Base-by-base conservation (phyloP, 2,329 filamentous ascomycete genomes). In the Alternaria alternata region DNA sequence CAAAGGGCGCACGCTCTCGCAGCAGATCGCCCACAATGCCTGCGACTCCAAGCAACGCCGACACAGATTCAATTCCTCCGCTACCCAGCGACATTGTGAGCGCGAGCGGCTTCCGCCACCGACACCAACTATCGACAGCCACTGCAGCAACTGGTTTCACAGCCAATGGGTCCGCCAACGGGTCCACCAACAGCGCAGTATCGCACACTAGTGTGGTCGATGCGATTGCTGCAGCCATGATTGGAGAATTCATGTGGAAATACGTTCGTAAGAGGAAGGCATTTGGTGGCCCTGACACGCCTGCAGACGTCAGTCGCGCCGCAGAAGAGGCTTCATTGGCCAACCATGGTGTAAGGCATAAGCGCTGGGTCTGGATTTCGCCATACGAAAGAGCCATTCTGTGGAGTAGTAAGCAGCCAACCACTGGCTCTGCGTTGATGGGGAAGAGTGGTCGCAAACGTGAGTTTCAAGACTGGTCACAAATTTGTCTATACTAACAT, bases 391-490 rank as follows among this genome's bases (percentile, higher is more conserved):
- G 94, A 64, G 91, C 94, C 12, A 94, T 99, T 61, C 92, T 99
- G 78, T 99, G 95, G 95, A 97, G 94, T 79, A 96, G 91, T 84
- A 97, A 96, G 83, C 95, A 99, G 80, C 95, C 95, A 16, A 92
- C 89, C 9, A 93, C 89, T 69, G 93, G 94, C 32, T 91, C 88
- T 70, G 94, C 94, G 32, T 81, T 99, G 78, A 86, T 98, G 84
- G 95, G 95, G 67, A 99, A 98, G 83, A 91, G 91, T 75, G 95
- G 95, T 55, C 89, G 95, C 70, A 99, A 98, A 81, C 81, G 94
- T 97, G 85, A 89, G 93, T 88, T 30, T 28, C 18, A 46, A 24
- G 8, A 1, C 20, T 22, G 43, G 18, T 16, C 22, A 52, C 6
- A 24, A 16, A 20, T 18, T 32, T 20, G 57, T 52, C 34, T 8